Base-by-base conservation (phyloP, 306 rosid genomes). In the Trichosanthes cucumerina region DNA sequence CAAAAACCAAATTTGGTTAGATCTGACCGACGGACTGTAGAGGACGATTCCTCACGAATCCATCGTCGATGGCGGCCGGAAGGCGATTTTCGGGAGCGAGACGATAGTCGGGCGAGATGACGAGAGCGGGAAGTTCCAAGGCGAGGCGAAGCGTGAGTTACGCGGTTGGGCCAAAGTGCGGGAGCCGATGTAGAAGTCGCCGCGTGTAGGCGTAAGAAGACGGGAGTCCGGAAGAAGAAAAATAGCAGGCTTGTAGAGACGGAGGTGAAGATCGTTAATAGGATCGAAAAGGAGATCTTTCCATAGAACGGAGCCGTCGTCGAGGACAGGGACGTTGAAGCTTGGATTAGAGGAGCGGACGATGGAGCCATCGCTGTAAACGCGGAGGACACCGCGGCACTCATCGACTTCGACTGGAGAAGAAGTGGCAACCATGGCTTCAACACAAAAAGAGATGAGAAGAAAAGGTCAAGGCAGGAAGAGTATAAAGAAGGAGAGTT, bases 121-220 rank as follows among this genome's bases (percentile, higher is more conserved):
- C 76, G 1, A 93, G 64, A 0, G 84, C 97, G 44, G 56, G 85
- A 70, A 91, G 96, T 76, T 80, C 75, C 7, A 72, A 68, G 60
- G 93, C 84, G 0, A 93, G 93, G 26, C 82, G 89, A 88, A 78
- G 75, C 98, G 90, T 80, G 89, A 93, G 86, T 91, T 93, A n/a
- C 6, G 76, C 88, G 91, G 62, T 91, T 87, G 2, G 96, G 94
- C 98, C 98, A n/a, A 93, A 0, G 96, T 53, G 23, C 96, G 96
- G 0, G 98, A 93, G 85, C 98, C 93, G 85, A 93, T 93, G 80
- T 96, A 91, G 77, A 93, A 93, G 79, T 97, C 97, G 31, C 98
- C 98, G 1, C 98, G 38, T 91, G 98, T 49, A 93, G 79, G 82
- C 91, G 91, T 76, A 78, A 93, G 69, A 91, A 88, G 19, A 93